These are phyloP conservation scores for Rhodomyrtus tomentosa DNA, from an alignment of 345 rosid species.

Conservation along the genomic window DNA sequence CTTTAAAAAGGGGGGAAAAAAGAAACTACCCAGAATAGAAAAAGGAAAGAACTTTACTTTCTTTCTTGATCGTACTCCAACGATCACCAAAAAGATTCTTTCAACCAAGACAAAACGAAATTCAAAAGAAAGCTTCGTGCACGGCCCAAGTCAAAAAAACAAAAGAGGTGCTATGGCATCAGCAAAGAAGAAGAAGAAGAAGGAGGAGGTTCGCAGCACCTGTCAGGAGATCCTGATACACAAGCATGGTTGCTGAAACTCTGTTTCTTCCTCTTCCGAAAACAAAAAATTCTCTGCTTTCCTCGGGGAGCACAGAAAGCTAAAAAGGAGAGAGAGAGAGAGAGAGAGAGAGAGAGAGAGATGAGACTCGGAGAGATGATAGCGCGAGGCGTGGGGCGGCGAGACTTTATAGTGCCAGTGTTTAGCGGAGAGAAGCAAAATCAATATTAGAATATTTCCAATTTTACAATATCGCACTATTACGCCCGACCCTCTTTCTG, in stretches of 20 bases:
- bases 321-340: background rate
- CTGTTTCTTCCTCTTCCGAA: background rate
- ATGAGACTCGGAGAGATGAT: background rate
- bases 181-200: background rate
- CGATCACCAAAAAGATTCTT: background rate
- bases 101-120: background rate
- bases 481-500: background rate
- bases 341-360: background rate
- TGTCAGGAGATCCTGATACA: slow-evolving; percentile 69
- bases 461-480: background rate
- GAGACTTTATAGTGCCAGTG: background rate
- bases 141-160: background rate
- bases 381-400: background rate
- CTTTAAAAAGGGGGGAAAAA: fast-evolving
- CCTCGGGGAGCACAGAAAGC: background rate
- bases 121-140: background rate
- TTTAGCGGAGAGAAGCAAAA: background rate
- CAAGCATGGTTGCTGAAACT: slow-evolving; percentile 44
- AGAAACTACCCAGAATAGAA: background rate
- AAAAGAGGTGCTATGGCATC: background rate
- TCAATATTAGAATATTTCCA: background rate
- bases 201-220: slow-evolving; percentile 16
- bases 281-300: background rate
- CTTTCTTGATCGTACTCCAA: background rate
- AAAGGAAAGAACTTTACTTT: background rate